Evolutionary conservation across 129 eudicot genomes (phyloP).

Genomic region (Cynara cardunculus): DNA sequence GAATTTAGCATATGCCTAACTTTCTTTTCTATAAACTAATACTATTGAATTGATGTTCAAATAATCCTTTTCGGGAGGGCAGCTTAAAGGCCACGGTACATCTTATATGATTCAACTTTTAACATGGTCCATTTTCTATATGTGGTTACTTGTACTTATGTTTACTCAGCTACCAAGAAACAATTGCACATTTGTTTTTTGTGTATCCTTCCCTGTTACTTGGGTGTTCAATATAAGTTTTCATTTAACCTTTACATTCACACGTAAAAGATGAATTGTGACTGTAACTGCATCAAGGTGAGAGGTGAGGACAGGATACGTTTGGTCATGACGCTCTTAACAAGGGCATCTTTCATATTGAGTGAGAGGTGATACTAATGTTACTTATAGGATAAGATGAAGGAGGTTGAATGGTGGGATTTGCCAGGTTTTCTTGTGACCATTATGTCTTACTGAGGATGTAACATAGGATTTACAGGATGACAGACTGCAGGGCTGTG

Average conservation of each 20-base stretch:
- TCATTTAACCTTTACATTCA: neutral
- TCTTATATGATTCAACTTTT: neutral
- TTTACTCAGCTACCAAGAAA: neutral
- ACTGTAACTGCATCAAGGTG: neutral
- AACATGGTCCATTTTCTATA: neutral
- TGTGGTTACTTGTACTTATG: neutral
- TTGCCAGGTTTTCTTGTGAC: neutral
- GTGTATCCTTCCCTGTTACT: neutral
- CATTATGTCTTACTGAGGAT: neutral
- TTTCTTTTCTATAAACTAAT: neutral
- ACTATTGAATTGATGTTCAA: constrained; percentile 14
- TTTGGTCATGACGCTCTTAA: neutral
- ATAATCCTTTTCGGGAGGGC: neutral
- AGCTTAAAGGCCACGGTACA: constrained; percentile 2
- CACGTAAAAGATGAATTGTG: neutral
- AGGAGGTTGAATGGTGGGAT: neutral
- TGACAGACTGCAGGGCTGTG: neutral
- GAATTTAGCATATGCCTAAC: constrained; percentile 12
- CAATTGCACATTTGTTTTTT: neutral
- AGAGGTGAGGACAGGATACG: neutral
- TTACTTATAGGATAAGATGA: neutral
- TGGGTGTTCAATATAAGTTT: constrained; percentile 2
- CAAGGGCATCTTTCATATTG: neutral
- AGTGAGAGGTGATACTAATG: constrained; percentile 9
- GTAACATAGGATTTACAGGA: neutral